phyloP scores from a whole-genome alignment of 176 grass and related monocot species.

The Carex littledalei region DNA sequence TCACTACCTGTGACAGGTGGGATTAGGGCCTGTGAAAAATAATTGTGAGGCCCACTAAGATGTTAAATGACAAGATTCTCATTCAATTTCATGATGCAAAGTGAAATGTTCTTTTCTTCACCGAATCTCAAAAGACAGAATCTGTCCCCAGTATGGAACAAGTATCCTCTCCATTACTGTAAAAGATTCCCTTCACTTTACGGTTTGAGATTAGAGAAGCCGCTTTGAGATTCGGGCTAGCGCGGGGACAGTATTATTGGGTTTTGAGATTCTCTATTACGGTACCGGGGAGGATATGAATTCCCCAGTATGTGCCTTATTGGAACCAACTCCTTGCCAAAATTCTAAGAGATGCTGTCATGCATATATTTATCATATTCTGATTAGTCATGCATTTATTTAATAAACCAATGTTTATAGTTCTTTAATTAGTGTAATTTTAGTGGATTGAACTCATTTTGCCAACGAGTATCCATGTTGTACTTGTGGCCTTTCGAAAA shows the following conservation, averaged over 20 bases:
- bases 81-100: slow-evolving; percentile 20
- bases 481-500: no score
- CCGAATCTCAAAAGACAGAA: slow-evolving; percentile 27
- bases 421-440: not conserved
- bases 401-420: not conserved
- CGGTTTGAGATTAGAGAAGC: no score
- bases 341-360: not conserved
- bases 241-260: no score
- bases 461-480: not conserved
- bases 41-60: not conserved
- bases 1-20: not conserved
- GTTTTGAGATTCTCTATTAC: no score
- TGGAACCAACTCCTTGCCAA: slow-evolving; percentile 15
- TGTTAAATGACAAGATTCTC: slow-evolving; percentile 30
- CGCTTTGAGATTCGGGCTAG: no score
- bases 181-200: no score
- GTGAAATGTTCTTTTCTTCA: slow-evolving; percentile 18
- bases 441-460: not conserved
- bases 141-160: slow-evolving; percentile 24
- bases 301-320: not conserved
- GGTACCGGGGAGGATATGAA: no score
- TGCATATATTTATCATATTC: not conserved
- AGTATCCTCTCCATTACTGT: no score
- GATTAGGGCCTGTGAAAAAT: not conserved
- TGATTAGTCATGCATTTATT: not conserved